Base-by-base conservation (phyloP, 352 stramenopile species). In the Halophytophthora polymorphica region DNA sequence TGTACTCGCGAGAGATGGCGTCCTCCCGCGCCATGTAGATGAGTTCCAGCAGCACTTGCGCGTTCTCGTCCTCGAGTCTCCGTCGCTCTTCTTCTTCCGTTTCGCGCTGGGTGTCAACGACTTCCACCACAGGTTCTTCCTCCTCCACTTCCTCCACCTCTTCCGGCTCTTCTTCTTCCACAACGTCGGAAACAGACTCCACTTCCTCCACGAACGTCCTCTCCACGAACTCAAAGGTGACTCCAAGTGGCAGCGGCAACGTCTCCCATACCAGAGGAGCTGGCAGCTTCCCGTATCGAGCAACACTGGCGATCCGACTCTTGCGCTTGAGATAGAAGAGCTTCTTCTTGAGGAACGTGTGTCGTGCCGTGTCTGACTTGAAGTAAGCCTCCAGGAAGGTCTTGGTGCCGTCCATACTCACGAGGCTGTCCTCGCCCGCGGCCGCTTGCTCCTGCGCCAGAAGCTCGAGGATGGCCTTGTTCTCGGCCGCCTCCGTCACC, bases 321-420 rank as follows among this genome's bases (percentile, higher is more conserved):
- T 66, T 69, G 28, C 61, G 59, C 36, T 69, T 72, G 33, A 83
- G 58, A 48, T 67, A 68, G 33, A 69, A 73, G 2, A 83, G 49
- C 50, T 82, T 82, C 18, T 67, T 75, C 56, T 74, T 70, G 25
- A 88, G 42, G 44, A 85, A 86, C 15, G 50, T 60, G 17, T 73
- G 50, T 2, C 77, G 66, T 2, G 58, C 70, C 25, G 61, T 43
- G 34, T 68, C 52, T 0, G 70, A 82, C 21, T 41, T 56, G 44
- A 86, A 83, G 35, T 88, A 88, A 14, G 48, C 42, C n/a, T 69
- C 58, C 13, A 61, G 56, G 50, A 85, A 84, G 17, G 65, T 36
- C 13, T 79, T 58, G 19, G 55, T 44, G 28, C 18, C 29, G 33
- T 17, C 42, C 43, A 45, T 44, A 25, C 37, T 47, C 21, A 54